Evolutionary conservation across 768 basidiomycete species (phyloP).

Genomic region (Tephrocybe sp.): DNA sequence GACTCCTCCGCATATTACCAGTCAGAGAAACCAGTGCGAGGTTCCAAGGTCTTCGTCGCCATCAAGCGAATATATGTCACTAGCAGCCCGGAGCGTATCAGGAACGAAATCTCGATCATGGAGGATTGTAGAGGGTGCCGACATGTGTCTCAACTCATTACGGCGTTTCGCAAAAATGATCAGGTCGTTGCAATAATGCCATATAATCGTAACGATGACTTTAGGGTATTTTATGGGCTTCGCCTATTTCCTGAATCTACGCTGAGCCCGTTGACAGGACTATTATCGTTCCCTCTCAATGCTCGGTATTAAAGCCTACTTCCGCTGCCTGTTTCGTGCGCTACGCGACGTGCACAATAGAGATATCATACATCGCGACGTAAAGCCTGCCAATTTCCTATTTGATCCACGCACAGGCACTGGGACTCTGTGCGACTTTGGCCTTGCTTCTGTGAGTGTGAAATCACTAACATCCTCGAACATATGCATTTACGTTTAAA

Average conservation of each 20-base stretch:
- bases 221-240: slow-evolving; percentile 58
- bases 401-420: slow-evolving; percentile 82
- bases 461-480: neutral
- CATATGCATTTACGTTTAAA: neutral
- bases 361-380: slow-evolving; percentile 91
- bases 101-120: slow-evolving; percentile 91
- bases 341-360: slow-evolving; percentile 85
- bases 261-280: slow-evolving; percentile 41
- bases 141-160: slow-evolving; percentile 90
- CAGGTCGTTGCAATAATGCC: slow-evolving; percentile 96
- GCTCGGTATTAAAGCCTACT: slow-evolving; percentile 77
- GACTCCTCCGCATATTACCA: slow-evolving; percentile 68
- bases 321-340: slow-evolving; percentile 88
- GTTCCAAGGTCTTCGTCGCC: slow-evolving; percentile 75
- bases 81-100: slow-evolving; percentile 87
- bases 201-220: slow-evolving; percentile 89
- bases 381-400: slow-evolving; percentile 97
- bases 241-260: neutral
- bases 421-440: slow-evolving; percentile 93
- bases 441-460: slow-evolving; percentile 81
- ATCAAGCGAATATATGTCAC: slow-evolving; percentile 98
- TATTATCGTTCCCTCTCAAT: slow-evolving; percentile 78
- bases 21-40: slow-evolving; percentile 36
- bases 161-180: slow-evolving; percentile 87
- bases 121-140: slow-evolving; percentile 81